phyloP scores from a whole-genome alignment of 2,329 filamentous ascomycete species.

The Fusarium sp. region DNA sequence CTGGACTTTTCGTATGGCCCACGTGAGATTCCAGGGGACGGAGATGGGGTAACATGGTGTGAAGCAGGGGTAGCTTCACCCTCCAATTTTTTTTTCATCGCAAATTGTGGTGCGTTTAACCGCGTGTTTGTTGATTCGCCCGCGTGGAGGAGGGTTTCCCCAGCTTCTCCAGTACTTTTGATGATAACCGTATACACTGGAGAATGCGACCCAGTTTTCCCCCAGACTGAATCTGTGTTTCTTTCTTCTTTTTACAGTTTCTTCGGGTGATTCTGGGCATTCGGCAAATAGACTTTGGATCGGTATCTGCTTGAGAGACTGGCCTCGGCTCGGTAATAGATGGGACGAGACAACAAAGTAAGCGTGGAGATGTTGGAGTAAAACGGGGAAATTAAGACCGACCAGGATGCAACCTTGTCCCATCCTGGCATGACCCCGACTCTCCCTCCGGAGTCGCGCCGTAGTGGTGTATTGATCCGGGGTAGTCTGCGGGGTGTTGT shows the following conservation, averaged over 20 bases:
- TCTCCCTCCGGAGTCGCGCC: conserved; percentile 38
- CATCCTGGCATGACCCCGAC: conserved; percentile 25
- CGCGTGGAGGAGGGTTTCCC: conserved; percentile 8
- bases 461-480: conserved; percentile 38
- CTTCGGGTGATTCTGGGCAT: fast-evolving
- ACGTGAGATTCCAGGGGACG: conserved; percentile 18
- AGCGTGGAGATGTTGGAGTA: conserved; percentile 38
- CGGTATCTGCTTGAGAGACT: neutral
- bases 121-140: conserved; percentile 12
- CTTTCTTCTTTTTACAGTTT: neutral
- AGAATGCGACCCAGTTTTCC: neutral
- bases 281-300: neutral
- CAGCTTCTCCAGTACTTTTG: conserved; percentile 19
- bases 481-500: conserved; percentile 20
- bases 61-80: conserved; percentile 3
- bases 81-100: conserved; percentile 19
- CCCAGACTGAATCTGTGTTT: fast-evolving
- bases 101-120: conserved; percentile 1
- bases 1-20: neutral
- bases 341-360: conserved; percentile 4
- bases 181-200: conserved; percentile 30
- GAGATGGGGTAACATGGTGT: neutral
- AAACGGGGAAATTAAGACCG: conserved; percentile 40
- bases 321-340: neutral
- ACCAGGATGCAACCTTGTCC: conserved; percentile 30